These are phyloP conservation scores for Mortierella sp. DNA, from an alignment of 371 early-diverging fungal species.

Conservation along the genomic window DNA sequence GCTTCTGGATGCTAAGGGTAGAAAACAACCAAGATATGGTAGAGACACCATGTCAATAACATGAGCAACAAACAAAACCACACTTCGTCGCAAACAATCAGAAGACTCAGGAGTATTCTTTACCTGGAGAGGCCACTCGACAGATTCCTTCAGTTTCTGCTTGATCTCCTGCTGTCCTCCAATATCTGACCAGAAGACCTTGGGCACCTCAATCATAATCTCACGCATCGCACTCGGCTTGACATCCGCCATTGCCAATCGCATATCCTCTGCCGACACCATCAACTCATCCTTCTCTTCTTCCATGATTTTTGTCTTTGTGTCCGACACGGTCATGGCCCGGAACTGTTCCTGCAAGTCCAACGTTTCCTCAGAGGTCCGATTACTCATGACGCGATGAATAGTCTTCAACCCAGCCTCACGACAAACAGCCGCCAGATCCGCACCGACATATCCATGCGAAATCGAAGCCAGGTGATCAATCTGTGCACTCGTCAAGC, in stretches of 20 bases:
- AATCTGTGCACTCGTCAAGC: constrained; percentile 70
- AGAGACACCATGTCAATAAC: neutral
- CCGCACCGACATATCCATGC: constrained; percentile 99
- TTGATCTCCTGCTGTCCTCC: constrained; percentile 98
- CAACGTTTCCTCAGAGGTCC: neutral
- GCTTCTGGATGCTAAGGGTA: constrained; percentile 83
- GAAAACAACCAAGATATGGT: neutral
- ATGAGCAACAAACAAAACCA: neutral
- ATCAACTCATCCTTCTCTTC: constrained; percentile 29
- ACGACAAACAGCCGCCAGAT: constrained; percentile 87
- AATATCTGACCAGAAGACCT: constrained; percentile 96
- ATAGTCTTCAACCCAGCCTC: constrained; percentile 93
- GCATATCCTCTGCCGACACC: constrained; percentile 64
- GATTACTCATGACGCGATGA: constrained; percentile 61
- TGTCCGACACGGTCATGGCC: constrained; percentile 24
- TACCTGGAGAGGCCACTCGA: constrained; percentile 98
- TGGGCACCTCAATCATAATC: constrained; percentile 93
- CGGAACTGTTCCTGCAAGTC: constrained; percentile 22
- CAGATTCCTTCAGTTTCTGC: constrained; percentile 95
- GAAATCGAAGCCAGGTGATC: constrained; percentile 72
- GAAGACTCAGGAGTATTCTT: no score
- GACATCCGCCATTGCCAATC: constrained; percentile 70
- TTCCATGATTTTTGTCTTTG: neutral
- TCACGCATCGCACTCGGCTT: constrained; percentile 99
- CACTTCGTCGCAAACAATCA: no score